Evolutionary conservation across 176 grass and related monocot species (phyloP), one percentile per base, ranked within the genome.

Genomic region (Oryza officinalis): DNA sequence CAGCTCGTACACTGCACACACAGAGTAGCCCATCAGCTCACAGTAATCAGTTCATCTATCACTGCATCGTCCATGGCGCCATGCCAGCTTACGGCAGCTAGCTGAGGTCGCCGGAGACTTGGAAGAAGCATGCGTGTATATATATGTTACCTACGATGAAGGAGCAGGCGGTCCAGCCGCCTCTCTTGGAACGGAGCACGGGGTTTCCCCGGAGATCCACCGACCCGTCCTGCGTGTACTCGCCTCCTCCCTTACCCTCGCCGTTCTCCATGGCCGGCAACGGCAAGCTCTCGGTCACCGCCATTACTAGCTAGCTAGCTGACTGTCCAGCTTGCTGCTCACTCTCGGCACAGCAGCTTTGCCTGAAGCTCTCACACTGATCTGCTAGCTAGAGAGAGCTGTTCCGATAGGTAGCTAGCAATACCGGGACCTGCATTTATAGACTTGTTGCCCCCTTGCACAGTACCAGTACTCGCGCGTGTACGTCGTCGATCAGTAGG

Each of bases 201-300:
- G 83, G 83, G 72, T 86, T 86, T 65, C 88, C 88, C 10, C 63
- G 80, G 72, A 90, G 88, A 33, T 90, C 88, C 41, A 86, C 88
- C 2, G 88, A 77, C 25, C 88, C 79, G 54, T 90, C 88, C 79
- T 67, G 79, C 77, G 73, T 57, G 83, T 90, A 90, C 49, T 86
- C 83, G 52, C 22, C 5, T 17, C 20, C 6, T 27, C 20, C 46
- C 72, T 27, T 31, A 20, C 28, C 15, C 78, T 30, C 78, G 32
- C 71, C 79, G 27, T 27, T 60, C 71, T 87, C 85, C 59, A 50
- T 33, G 30, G 61, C 49, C 57, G 57, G 22, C 41, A 28, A 18
- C 57, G 57, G 57, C 43, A 28, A 20, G 66, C 14, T 25, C 49
- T 49, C 78, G 18, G 65, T 13, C 59, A 1, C 63, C 14, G 85